Conservation (phyloP, 495 filamentous ascomycete species). For the Cercophora newfieldiana region DNA sequence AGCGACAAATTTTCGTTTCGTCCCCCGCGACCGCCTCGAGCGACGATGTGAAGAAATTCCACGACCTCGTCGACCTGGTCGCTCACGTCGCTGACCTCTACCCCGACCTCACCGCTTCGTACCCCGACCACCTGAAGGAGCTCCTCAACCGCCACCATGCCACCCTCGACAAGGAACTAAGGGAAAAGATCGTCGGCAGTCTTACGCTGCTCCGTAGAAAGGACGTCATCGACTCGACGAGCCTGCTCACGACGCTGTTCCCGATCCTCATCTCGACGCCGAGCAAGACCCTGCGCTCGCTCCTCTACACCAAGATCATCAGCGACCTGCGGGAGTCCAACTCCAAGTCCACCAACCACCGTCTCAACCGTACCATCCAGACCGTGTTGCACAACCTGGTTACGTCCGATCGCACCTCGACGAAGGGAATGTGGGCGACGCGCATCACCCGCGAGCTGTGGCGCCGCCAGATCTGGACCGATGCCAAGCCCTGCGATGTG, state of each 20-base stretch:
- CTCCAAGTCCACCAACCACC: conserved; percentile 81
- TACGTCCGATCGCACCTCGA: conserved; percentile 75
- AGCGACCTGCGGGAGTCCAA: conserved; percentile 87
- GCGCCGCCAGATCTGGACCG: conserved; percentile 43
- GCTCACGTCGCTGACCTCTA: conserved; percentile 94
- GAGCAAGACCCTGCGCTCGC: conserved; percentile 78
- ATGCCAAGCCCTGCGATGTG: conserved; percentile 82
- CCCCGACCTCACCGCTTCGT: conserved; percentile 71
- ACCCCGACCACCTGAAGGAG: conserved; percentile 77
- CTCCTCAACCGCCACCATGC: conserved; percentile 80
- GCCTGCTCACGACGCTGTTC: conserved; percentile 83
- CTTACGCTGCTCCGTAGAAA: conserved; percentile 86
- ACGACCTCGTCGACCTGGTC: conserved; percentile 78
- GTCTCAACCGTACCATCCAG: conserved; percentile 88
- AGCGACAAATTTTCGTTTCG: conserved; percentile 84
- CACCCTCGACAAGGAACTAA: conserved; percentile 72
- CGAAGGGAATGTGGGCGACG: conserved; percentile 87
- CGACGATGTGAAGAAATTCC: conserved; percentile 73
- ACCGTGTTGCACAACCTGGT: conserved; percentile 89
- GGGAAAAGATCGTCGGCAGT: conserved; percentile 93
- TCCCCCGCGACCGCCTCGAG: conserved; percentile 74
- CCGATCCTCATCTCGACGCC: conserved; percentile 77
- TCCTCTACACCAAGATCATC: conserved; percentile 88
- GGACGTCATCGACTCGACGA: conserved; percentile 81
- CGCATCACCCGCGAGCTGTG: conserved; percentile 43